Evolutionary conservation across 2,329 filamentous ascomycete species (phyloP), one percentile per base, ranked within the genome.

Genomic region (Endocalyx cinctus): DNA sequence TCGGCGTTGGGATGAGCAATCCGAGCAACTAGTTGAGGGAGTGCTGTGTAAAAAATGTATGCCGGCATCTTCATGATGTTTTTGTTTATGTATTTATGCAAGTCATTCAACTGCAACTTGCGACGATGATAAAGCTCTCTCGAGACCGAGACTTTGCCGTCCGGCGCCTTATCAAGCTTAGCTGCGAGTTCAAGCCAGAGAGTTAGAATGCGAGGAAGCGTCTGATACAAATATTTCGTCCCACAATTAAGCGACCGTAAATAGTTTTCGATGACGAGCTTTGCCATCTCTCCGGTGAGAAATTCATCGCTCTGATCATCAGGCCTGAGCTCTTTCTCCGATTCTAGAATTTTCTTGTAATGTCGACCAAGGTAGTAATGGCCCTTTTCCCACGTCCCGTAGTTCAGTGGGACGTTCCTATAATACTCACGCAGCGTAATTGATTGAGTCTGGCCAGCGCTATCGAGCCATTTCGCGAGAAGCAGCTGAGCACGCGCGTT

Each of bases 281-380:
- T 60, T 3, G 87, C 81, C 14, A 82, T 78, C 55, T 96, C 89
- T 25, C 92, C 94, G 10, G 77, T 85, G 35, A 92, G 63, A 49
- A 80, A 88, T 38, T 76, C 70, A 34, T 88, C 82, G 26, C 75
- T 81, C 58, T 95, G 88, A 43, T 89, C 88, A 17, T 82, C 77
- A 13, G 77, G 69, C 23, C 83, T 80, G 33, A 94, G 75, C 2
- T 74, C 68, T 58, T 87, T 89, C 57, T 97, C 88, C 0, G 87
- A 86, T 50, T 97, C 90, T 4, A 96, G 68, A 4, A 97, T 75
- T 59, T 96, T 98, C 58, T 95, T 94, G 71, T 98, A 98, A 60
- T 97, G 88, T 29, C 90, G 87, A 5, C 92, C 92, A 8, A 99
- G 74, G 57, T 96, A 95, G 58, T 97, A 98, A 55, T 97, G 90